Evolutionary conservation across 768 basidiomycete genomes (phyloP), one percentile per base, ranked within the genome.

Genomic region (Hortiboletus campestris): DNA sequence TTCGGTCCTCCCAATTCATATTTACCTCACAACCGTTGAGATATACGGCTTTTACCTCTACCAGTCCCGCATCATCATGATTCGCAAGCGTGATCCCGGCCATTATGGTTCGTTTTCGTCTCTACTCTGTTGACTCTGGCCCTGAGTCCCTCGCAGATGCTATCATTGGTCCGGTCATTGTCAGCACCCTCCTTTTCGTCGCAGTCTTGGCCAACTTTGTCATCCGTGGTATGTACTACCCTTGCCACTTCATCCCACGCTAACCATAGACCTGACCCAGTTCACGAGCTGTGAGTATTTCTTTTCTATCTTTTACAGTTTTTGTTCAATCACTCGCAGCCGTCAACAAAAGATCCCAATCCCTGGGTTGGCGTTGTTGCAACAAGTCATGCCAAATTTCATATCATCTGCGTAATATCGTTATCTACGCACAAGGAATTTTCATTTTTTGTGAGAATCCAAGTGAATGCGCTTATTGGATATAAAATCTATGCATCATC

Each of bases 131-230:
- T 16, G 11, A 9, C 29, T 9, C 28, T 36, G 10, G 44, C 52
- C 35, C 55, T 46, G 25, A 63, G 35, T 14, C 10, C 19, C 34
- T 45, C 48, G 17, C 59, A 96, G 96, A 97, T 64, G 82, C 86
- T 47, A 80, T 94, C 9, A 68, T 80, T 3, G 97, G 95, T 2
- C 97, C 97, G 0, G 67, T 98, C 22, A 55, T 94, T 32, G 84
- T 99, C 46, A 94, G 90, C 64, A 74, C 81, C 7, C 76, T 88
- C 13, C 82, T 99, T 16, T 98, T 99, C 76, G 71, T 87, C 44
- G 97, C 93, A 9, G 81, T 99, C 9, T 79, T 96, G 29, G 80
- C 84, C 46, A 98, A 98, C 72, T 97, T 98, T 67, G 63, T 92
- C 57, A 78, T 96, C 56, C 85, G 95, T 74, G 86, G 91, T 92